Percentiles rank a stretch among this genome's conserved stretches.
Evolutionary conservation across 106 monocot genomes (phyloP).

Genomic region (Dendrobium officinale): DNA sequence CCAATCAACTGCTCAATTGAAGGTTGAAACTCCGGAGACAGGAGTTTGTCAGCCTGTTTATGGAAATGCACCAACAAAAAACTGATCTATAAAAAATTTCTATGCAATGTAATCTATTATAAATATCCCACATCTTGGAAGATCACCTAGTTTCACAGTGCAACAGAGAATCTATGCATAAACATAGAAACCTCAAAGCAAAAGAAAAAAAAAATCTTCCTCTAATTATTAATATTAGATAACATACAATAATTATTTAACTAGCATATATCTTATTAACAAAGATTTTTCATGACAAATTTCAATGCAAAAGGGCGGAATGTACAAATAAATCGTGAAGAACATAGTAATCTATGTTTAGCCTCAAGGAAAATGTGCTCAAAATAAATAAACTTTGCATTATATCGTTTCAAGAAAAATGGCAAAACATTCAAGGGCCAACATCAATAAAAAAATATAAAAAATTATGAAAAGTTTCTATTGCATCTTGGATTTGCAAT

Average conservation of each 20-base stretch:
- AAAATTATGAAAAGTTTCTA: not conserved
- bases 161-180: too few species aligned
- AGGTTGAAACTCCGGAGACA: conserved; percentile 93
- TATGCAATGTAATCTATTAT: not conserved
- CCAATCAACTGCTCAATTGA: conserved; percentile 74
- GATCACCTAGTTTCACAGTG: too few species aligned
- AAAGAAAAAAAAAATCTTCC: not conserved
- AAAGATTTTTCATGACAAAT: not conserved
- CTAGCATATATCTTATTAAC: not conserved
- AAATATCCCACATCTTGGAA: too few species aligned
- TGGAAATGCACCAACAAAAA: not conserved
- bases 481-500: not conserved
- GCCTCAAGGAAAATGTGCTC: not conserved
- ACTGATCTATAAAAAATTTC: not conserved
- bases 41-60: conserved; percentile 90
- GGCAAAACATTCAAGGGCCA: too few species aligned
- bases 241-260: too few species aligned
- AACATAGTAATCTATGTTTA: too few species aligned
- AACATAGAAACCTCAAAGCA: not conserved
- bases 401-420: not conserved
- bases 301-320: not conserved
- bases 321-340: not conserved
- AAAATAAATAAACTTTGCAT: not conserved
- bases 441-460: not conserved
- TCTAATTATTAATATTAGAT: too few species aligned